Conservation (phyloP, 768 basidiomycete genomes). For the Hypsizygus marmoreus region DNA sequence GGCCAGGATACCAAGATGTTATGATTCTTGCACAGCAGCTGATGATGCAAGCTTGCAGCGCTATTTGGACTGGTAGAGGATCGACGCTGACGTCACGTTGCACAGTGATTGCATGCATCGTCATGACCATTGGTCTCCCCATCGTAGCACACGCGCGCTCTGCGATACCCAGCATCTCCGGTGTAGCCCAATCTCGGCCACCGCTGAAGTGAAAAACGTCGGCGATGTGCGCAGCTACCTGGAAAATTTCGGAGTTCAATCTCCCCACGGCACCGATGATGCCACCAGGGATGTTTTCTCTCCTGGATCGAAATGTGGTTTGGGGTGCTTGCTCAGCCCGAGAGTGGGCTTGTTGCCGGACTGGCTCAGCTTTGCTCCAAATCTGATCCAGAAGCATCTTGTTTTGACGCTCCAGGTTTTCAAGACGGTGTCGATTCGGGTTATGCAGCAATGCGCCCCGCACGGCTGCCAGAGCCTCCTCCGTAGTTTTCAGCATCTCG, state of each 20-base stretch:
- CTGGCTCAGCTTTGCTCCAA: constrained; percentile 31
- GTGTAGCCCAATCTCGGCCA: constrained; percentile 14
- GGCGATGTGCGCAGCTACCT: constrained; percentile 40
- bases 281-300: constrained; percentile 7
- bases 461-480: no score
- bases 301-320: not conserved
- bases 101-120: constrained; percentile 26
- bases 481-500: no score
- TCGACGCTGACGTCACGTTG: constrained; percentile 26
- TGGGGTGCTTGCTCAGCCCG: constrained; percentile 1
- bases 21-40: constrained; percentile 40
- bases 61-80: constrained; percentile 38
- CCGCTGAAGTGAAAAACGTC: constrained; percentile 33
- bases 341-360: constrained; percentile 18
- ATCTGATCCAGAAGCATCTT: constrained; percentile 35
- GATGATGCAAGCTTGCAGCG: constrained; percentile 42
- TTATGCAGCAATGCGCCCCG: no score
- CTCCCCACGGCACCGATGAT: constrained; percentile 27
- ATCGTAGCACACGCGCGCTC: constrained; percentile 32
- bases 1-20: constrained; percentile 43
- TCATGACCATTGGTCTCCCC: constrained; percentile 32
- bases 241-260: constrained; percentile 43
- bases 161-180: constrained; percentile 7
- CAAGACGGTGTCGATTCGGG: constrained; percentile 20
- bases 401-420: constrained; percentile 30